phyloP scores from a whole-genome alignment of 2,329 filamentous ascomycete genomes.

The Trichoderma sp. region DNA sequence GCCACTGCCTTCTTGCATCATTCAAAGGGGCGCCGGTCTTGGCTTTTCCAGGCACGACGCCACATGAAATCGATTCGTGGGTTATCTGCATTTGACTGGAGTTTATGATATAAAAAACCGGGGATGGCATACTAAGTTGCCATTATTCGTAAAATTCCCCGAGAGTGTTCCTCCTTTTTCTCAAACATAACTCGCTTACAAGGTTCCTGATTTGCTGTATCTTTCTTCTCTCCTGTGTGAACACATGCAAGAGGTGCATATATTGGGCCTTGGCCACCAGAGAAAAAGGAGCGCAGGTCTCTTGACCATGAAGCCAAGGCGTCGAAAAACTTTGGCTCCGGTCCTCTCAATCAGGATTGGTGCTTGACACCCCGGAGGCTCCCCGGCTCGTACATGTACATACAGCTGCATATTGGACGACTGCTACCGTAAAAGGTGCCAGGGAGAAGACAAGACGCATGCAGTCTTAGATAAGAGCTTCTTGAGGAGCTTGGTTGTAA shows the following conservation, averaged over 20 bases:
- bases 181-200: not conserved
- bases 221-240: not conserved
- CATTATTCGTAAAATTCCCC: not conserved
- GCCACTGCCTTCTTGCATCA: not conserved
- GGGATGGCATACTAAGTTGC: not conserved
- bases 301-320: not conserved
- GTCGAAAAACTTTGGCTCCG: not conserved
- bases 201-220: not conserved
- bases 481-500: not conserved
- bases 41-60: conserved; percentile 11
- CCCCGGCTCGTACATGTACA: not conserved
- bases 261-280: not conserved
- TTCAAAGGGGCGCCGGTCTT: not conserved
- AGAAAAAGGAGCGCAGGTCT: not conserved
- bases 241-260: not conserved
- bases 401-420: not conserved
- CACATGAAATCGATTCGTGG: not conserved
- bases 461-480: not conserved
- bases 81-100: not conserved
- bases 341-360: not conserved
- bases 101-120: not conserved
- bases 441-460: not conserved
- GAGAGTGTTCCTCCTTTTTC: not conserved
- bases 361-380: not conserved
- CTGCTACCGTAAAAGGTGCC: not conserved